phyloP scores from a whole-genome alignment of 495 filamentous ascomycete genomes.

The Rhizodiscina lignyota region DNA sequence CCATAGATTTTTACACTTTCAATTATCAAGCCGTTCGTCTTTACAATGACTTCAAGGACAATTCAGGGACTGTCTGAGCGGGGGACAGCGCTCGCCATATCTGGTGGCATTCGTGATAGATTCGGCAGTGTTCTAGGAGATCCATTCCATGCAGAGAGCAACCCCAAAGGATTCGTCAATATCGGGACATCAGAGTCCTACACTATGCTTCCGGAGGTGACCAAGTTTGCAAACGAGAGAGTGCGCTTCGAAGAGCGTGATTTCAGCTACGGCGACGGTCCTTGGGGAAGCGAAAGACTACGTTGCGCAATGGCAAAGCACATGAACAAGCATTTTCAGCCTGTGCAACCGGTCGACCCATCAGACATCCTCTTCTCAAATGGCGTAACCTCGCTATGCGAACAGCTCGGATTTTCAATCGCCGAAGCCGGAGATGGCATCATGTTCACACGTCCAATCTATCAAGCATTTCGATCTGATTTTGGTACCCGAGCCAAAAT shows the following conservation, averaged over 20 bases:
- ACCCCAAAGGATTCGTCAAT: conserved; percentile 9
- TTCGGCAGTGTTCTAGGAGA: conserved; percentile 1
- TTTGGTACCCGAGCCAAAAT: conserved; percentile 5
- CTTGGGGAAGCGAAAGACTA: conserved; percentile 12
- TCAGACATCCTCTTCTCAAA: conserved; percentile 8
- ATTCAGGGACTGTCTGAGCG: no score
- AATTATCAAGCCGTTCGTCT: no score
- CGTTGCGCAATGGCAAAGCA: conserved; percentile 11
- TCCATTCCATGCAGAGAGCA: conserved; percentile 4
- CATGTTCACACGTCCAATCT: conserved; percentile 11
- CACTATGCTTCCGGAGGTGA: not conserved
- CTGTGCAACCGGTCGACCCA: conserved; percentile 3
- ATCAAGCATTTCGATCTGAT: conserved; percentile 11
- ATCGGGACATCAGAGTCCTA: conserved; percentile 7
- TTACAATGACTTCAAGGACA: no score
- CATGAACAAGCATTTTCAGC: conserved; percentile 13
- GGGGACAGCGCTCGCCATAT: no score
- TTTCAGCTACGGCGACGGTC: conserved; percentile 15
- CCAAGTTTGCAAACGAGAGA: not conserved
- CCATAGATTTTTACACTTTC: no score
- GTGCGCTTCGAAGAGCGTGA: conserved; percentile 1
- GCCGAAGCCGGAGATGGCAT: conserved; percentile 14
- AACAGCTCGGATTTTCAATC: conserved; percentile 11
- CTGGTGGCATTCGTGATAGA: conserved; percentile 5
- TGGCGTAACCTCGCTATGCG: conserved; percentile 8